Evolutionary conservation across 176 grass and related monocot species (phyloP).

Genomic region (Chrysopogon serrulatus): DNA sequence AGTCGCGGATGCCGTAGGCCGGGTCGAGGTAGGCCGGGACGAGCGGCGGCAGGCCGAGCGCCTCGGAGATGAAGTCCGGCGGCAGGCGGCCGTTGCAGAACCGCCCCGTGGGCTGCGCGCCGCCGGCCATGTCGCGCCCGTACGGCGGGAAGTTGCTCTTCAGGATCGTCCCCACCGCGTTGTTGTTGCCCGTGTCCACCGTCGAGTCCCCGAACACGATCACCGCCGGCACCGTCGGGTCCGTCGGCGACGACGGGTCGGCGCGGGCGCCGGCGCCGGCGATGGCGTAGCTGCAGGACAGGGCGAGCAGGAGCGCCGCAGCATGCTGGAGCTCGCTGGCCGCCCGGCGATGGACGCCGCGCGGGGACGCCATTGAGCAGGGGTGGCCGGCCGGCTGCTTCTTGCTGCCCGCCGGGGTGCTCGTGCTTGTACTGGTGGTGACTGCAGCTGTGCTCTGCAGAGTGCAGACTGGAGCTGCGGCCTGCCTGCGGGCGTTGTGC

Average conservation of each 20-base stretch:
- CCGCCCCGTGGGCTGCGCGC: slow-evolving; percentile 42
- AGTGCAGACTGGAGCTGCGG: neutral
- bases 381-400: neutral
- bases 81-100: slow-evolving; percentile 67
- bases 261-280: neutral
- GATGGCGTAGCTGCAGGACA: neutral
- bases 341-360: neutral
- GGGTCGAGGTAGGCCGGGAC: slow-evolving; percentile 78
- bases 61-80: slow-evolving; percentile 66
- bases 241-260: neutral
- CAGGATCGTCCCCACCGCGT: slow-evolving; percentile 51
- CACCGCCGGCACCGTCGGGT: slow-evolving; percentile 46
- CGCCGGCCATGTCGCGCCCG: slow-evolving; percentile 63
- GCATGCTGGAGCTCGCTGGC: neutral
- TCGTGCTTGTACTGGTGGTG: neutral
- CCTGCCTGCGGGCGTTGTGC: neutral
- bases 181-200: slow-evolving; percentile 93
- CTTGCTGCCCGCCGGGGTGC: neutral
- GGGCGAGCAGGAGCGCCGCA: neutral
- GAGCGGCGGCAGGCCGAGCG: slow-evolving; percentile 45
- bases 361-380: neutral
- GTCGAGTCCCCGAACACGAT: slow-evolving; percentile 97
- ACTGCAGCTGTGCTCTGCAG: neutral
- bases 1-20: slow-evolving; percentile 44
- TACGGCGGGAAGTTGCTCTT: slow-evolving; percentile 90